Conservation (phyloP, 2,329 filamentous ascomycete species). For the Sporothrix protearum region DNA sequence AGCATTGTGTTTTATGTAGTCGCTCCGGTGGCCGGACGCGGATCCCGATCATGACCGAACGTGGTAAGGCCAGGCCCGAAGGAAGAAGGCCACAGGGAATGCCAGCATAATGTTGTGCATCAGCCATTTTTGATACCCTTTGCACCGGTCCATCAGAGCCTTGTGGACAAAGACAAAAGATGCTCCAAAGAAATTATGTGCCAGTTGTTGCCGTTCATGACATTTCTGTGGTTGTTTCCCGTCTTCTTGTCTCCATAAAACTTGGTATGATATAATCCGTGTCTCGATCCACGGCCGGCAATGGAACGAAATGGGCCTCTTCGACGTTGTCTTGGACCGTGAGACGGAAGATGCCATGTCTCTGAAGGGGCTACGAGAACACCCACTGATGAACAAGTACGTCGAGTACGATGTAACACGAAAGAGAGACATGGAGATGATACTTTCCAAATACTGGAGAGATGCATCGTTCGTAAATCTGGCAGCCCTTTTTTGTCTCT, state of each 20-base stretch:
- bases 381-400: neutral
- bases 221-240: neutral
- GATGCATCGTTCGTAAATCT: neutral
- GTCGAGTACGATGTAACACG: neutral
- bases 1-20: too few species aligned
- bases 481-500: neutral
- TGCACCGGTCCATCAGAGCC: neutral
- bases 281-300: neutral
- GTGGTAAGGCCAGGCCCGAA: neutral
- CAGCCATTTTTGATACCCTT: neutral
- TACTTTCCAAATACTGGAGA: neutral
- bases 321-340: neutral
- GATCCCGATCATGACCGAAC: neutral
- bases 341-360: neutral
- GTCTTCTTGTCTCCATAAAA: neutral
- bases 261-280: neutral
- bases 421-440: neutral
- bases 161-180: neutral
- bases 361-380: neutral
- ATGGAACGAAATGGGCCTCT: neutral
- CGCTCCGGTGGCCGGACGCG: conserved; percentile 7
- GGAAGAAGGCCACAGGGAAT: neutral
- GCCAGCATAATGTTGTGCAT: neutral
- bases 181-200: neutral
- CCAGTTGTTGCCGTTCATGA: neutral